A percentile compares a stretch with the other conserved stretches of the same genome.
Conservation (phyloP, 83 land plant species). For the Isoetes engelmannii region DNA sequence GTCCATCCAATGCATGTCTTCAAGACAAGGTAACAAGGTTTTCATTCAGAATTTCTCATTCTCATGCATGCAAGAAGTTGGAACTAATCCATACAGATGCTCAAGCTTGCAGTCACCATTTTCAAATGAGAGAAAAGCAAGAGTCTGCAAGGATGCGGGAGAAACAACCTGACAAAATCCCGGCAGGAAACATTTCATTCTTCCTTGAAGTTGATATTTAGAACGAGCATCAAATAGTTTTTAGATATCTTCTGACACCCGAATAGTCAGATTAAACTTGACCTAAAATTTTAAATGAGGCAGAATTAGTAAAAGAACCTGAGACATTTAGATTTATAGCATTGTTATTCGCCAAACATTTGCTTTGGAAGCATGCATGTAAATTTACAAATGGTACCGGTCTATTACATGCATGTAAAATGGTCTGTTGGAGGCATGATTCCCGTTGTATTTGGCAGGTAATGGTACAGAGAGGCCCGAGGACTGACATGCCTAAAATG, state of each 20-base stretch:
- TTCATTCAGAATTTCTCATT: too few relatives aligned
- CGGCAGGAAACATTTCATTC: constrained; percentile 5
- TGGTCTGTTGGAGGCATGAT: too few relatives aligned
- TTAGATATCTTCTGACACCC: not conserved
- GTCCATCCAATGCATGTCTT: too few relatives aligned
- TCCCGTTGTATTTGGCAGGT: constrained; percentile 6
- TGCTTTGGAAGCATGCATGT: not conserved
- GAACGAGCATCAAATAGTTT: not conserved
- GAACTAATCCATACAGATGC: too few relatives aligned
- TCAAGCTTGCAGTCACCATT: too few relatives aligned
- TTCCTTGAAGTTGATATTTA: not conserved
- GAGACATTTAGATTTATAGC: too few relatives aligned
- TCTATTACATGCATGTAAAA: not conserved
- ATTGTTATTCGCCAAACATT: too few relatives aligned
- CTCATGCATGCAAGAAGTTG: too few relatives aligned
- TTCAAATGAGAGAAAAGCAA: constrained; percentile 17
- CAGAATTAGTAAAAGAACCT: not conserved
- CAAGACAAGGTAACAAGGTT: too few relatives aligned
- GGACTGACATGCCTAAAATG: constrained; percentile 20
- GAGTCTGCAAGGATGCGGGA: constrained; percentile 18
- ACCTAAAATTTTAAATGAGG: not conserved
- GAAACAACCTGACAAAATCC: constrained; percentile 27
- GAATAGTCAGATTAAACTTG: not conserved
- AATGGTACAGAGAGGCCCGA: constrained; percentile 20
- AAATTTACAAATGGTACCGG: not conserved